A percentile compares a stretch with the other conserved stretches of the same genome.
phyloP scores from a whole-genome alignment of 495 filamentous ascomycete genomes.

The Parachaetomium inaequale region DNA sequence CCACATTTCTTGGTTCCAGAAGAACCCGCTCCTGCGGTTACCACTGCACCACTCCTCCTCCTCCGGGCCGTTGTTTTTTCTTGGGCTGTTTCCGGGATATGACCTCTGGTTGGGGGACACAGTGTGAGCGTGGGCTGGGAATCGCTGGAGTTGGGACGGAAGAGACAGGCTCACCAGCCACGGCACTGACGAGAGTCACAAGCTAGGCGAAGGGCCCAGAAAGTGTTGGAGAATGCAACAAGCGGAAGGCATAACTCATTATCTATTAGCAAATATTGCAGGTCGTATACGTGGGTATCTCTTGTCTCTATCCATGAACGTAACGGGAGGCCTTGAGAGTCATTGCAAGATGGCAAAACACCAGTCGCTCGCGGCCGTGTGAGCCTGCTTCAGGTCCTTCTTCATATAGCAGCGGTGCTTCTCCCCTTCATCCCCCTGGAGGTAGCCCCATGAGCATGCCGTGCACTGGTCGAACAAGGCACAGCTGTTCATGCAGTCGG shows the following conservation, averaged over 20 bases:
- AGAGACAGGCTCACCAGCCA: too few relatives aligned
- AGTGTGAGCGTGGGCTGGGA: too few relatives aligned
- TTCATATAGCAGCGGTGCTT: constrained; percentile 46
- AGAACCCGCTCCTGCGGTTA: too few relatives aligned
- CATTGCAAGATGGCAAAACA: constrained; percentile 41
- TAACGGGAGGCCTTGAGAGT: not conserved
- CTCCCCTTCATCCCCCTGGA: constrained; percentile 37
- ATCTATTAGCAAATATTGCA: constrained; percentile 13
- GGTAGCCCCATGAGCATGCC: constrained; percentile 42
- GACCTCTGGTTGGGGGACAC: too few relatives aligned
- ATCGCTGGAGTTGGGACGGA: too few relatives aligned
- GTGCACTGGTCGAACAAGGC: constrained; percentile 41
- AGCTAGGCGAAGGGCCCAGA: not conserved
- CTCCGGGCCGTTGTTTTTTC: too few relatives aligned
- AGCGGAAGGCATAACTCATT: constrained; percentile 1
- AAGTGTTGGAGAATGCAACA: not conserved
- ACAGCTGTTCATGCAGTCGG: constrained; percentile 46
- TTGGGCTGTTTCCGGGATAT: too few relatives aligned
- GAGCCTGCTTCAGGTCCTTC: constrained; percentile 33
- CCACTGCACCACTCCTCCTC: too few relatives aligned
- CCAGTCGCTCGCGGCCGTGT: constrained; percentile 37
- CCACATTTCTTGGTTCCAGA: too few relatives aligned
- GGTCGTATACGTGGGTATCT: constrained; percentile 14
- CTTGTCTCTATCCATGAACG: constrained; percentile 7
- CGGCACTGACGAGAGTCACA: too few relatives aligned